Evolutionary conservation across 2,329 filamentous ascomycete genomes (phyloP).

Genomic region (Remersonia thermophila): DNA sequence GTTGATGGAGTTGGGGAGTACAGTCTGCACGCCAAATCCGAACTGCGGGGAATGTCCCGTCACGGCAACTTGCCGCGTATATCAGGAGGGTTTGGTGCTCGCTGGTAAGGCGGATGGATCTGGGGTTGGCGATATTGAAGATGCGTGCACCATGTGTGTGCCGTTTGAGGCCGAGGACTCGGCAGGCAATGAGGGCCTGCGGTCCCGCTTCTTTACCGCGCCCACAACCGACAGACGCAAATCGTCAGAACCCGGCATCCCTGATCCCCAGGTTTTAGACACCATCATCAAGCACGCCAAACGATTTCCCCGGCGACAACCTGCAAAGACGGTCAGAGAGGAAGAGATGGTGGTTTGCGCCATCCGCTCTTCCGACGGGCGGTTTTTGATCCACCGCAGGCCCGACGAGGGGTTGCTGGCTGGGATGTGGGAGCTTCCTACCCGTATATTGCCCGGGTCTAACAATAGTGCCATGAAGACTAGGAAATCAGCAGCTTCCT

Average conservation of each 20-base stretch:
- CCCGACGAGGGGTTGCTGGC: conserved; percentile 43
- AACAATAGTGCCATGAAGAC: conserved; percentile 19
- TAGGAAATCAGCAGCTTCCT: conserved; percentile 26
- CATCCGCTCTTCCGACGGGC: conserved; percentile 30
- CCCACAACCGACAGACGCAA: background rate
- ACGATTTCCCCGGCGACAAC: conserved; percentile 37
- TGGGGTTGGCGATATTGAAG: conserved; percentile 34
- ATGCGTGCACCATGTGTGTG: conserved; percentile 36
- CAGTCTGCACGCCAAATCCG: conserved; percentile 47
- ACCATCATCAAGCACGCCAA: conserved; percentile 32
- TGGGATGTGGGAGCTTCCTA: conserved; percentile 45
- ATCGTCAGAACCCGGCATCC: background rate
- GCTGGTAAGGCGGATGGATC: too few species aligned
- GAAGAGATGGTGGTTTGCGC: conserved; percentile 43
- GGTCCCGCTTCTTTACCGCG: conserved; percentile 26
- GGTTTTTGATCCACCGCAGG: conserved; percentile 37
- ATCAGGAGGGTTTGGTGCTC: too few species aligned
- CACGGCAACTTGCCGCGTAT: conserved; percentile 37
- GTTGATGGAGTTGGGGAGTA: conserved; percentile 54
- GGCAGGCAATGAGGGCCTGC: conserved; percentile 14
- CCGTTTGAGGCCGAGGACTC: conserved; percentile 26
- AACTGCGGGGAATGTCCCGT: conserved; percentile 42
- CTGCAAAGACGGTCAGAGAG: conserved; percentile 39
- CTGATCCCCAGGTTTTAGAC: conserved; percentile 20
- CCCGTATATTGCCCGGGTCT: conserved; percentile 24